Evolutionary conservation across 306 rosid species (phyloP).

Genomic region (Parietaria judaica): DNA sequence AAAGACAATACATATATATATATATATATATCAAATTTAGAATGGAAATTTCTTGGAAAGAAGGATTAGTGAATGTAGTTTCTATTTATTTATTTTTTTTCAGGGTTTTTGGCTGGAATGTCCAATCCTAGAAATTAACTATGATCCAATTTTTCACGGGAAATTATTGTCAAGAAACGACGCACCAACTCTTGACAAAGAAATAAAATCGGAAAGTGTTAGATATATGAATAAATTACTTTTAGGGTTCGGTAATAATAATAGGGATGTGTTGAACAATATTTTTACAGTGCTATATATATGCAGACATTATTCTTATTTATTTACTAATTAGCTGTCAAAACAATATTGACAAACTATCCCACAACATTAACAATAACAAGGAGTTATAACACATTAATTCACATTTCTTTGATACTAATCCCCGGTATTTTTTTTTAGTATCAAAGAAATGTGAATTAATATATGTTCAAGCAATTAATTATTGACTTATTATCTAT

Average conservation of each 20-base stretch:
- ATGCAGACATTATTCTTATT: too few species aligned
- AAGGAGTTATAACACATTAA: too few species aligned
- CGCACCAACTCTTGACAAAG: conserved; percentile 9
- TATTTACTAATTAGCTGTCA: not conserved
- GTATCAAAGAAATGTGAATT: too few species aligned
- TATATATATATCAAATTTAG: too few species aligned
- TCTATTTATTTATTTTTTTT: too few species aligned
- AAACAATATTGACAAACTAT: too few species aligned
- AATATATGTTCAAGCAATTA: too few species aligned
- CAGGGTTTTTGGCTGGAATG: not conserved
- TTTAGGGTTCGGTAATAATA: conserved; percentile 1
- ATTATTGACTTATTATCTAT: too few species aligned
- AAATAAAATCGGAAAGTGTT: not conserved
- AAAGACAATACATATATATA: not conserved
- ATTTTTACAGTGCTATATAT: not conserved
- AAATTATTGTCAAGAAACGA: too few species aligned
- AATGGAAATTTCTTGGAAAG: not conserved
- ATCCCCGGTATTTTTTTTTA: too few species aligned
- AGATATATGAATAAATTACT: not conserved
- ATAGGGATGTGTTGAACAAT: not conserved
- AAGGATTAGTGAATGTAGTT: not conserved
- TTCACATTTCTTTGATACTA: too few species aligned
- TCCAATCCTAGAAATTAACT: not conserved
- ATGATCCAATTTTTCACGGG: not conserved
- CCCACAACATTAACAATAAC: too few species aligned